Percentiles rank a stretch among this genome's conserved stretches.
phyloP scores from a whole-genome alignment of 176 grass and related monocot species.

The maize (Zea mays) region DNA sequence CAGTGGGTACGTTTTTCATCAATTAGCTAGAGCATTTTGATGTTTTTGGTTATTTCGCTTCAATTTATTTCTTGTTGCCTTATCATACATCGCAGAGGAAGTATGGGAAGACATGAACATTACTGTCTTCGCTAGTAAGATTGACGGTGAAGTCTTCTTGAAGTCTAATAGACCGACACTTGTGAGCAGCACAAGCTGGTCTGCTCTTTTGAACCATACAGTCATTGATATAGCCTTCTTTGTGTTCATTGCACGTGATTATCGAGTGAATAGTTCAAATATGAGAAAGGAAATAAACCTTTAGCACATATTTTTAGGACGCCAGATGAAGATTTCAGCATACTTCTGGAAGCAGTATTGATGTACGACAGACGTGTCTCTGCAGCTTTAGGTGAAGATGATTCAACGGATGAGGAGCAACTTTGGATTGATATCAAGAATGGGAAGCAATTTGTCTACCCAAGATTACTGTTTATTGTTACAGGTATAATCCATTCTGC shows the following conservation, averaged over 20 bases:
- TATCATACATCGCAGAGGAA: too few relatives aligned
- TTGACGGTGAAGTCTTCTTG: too few relatives aligned
- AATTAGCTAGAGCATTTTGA: too few relatives aligned
- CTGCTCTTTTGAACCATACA: conserved; percentile 38
- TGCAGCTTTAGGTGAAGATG: conserved; percentile 72
- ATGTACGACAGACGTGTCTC: conserved; percentile 91
- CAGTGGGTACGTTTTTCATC: too few relatives aligned
- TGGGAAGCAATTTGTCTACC: conserved; percentile 66
- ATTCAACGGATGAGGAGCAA: conserved; percentile 74
- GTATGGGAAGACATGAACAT: too few relatives aligned
- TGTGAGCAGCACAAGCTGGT: conserved; percentile 99
- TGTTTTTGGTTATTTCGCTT: too few relatives aligned
- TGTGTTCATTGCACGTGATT: background rate
- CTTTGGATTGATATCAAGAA: conserved; percentile 77
- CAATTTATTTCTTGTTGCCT: too few relatives aligned
- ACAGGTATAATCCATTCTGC: conserved; percentile 65
- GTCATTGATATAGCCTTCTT: background rate
- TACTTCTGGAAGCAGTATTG: conserved; percentile 92
- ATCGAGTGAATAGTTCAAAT: conserved; percentile 8
- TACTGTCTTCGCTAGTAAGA: too few relatives aligned
- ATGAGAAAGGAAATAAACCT: background rate
- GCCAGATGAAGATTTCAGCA: conserved; percentile 93
- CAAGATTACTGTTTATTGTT: conserved; percentile 84
- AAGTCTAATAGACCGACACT: too few relatives aligned
- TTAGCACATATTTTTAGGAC: conserved; percentile 62